phyloP scores from a whole-genome alignment of 1,284 basidiomycete species.

The Heterobasidion annosum region DNA sequence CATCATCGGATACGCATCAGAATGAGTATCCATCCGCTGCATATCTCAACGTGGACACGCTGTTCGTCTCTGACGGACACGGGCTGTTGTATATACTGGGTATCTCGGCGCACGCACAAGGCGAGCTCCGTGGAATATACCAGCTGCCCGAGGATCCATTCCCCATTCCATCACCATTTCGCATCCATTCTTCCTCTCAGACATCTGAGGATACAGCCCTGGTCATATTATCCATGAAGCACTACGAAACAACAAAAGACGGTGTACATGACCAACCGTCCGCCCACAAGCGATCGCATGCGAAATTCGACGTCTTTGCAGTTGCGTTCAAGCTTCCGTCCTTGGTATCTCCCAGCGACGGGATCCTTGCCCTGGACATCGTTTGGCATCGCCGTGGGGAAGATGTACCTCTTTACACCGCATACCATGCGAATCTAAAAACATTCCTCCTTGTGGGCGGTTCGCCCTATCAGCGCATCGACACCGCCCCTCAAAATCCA shows the following conservation, averaged over 20 bases:
- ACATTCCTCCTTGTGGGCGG: constrained; percentile 52
- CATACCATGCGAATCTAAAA: constrained; percentile 34
- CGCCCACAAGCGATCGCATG: constrained; percentile 8
- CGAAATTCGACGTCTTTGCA: constrained; percentile 58
- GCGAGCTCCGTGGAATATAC: constrained; percentile 45
- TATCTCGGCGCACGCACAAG: constrained; percentile 24
- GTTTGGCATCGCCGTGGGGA: constrained; percentile 65
- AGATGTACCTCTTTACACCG: constrained; percentile 61
- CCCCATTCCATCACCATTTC: constrained; percentile 39
- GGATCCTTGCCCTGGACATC: constrained; percentile 32
- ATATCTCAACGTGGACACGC: constrained; percentile 40
- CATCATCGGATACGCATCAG: constrained; percentile 27
- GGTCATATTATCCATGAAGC: constrained; percentile 48
- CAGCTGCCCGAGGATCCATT: constrained; percentile 28
- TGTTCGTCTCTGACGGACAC: constrained; percentile 66
- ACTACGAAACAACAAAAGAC: constrained; percentile 22
- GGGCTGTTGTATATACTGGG: constrained; percentile 59
- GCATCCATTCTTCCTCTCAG: constrained; percentile 38
- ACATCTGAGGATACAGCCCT: constrained; percentile 29
- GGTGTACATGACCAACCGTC: constrained; percentile 3
- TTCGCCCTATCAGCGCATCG: constrained; percentile 37
- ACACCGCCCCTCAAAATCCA: constrained; percentile 18
- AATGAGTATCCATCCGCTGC: constrained; percentile 73
- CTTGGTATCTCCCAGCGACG: constrained; percentile 19
- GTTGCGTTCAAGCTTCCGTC: constrained; percentile 38